phyloP scores from a whole-genome alignment of 1,284 basidiomycete species.

The Entoloma clypeatum region DNA sequence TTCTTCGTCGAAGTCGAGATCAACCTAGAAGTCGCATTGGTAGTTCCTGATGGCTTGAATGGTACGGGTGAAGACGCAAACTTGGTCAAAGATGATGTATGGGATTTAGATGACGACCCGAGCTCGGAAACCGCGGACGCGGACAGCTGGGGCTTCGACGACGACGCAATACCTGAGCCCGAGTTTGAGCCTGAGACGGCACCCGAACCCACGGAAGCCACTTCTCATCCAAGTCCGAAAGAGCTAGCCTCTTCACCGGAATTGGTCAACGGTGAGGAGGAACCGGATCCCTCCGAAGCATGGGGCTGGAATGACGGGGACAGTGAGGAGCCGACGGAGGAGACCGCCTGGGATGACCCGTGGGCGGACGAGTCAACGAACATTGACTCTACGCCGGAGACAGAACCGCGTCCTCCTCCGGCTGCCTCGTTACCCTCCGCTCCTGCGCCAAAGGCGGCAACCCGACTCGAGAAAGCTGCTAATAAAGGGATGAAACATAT shows the following conservation, averaged over 20 bases:
- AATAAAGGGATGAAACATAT: conserved; percentile 46
- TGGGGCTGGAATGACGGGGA: conserved; percentile 66
- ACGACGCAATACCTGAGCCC: conserved; percentile 34
- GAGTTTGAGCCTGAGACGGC: conserved; percentile 19
- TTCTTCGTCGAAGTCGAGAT: conserved; percentile 39
- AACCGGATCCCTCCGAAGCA: conserved; percentile 46
- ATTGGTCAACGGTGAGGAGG: conserved; percentile 20
- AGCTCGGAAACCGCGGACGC: conserved; percentile 26
- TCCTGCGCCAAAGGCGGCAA: conserved; percentile 53
- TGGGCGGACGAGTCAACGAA: conserved; percentile 48
- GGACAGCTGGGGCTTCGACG: conserved; percentile 57
- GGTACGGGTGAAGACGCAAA: conserved; percentile 23
- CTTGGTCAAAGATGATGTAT: conserved; percentile 34
- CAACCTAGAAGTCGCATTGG: conserved; percentile 25
- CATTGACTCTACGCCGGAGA: conserved; percentile 20
- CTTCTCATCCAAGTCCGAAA: conserved; percentile 9
- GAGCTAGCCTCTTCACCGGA: conserved; percentile 16
- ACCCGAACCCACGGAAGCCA: conserved; percentile 5
- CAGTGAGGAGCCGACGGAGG: conserved; percentile 25
- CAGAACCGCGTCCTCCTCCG: conserved; percentile 21
- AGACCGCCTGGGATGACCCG: conserved; percentile 51
- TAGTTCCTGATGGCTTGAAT: conserved; percentile 28
- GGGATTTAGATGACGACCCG: conserved; percentile 35
- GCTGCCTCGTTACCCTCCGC: conserved; percentile 30
- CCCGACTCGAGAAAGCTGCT: conserved; percentile 53